Evolutionary conservation across 805 yeast genomes (phyloP), one percentile per base, ranked within the genome.

Genomic region (Candida sonorensis): DNA sequence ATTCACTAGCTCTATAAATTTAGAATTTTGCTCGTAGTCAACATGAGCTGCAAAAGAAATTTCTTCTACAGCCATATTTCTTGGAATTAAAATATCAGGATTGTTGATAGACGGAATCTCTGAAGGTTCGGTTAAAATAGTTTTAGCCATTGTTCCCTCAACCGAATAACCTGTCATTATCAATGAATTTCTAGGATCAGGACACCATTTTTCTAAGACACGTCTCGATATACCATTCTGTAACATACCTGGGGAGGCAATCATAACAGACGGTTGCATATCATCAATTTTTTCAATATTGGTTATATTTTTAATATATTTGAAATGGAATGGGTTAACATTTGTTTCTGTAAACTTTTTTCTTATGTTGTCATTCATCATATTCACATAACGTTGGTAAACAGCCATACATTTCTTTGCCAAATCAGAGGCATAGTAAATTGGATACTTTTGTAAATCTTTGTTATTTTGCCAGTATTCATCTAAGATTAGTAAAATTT

Each of bases 41-140:
- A 92, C 99, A 59, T 92, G 99, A 0, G 99, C 99, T n/a, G 98
- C 97, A 67, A 92, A 92, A 2, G 97, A 88, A 4, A 92, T 81
- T 57, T 92, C 99, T 43, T 90, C 97, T 12, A 92, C 79, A 29
- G 72, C 74, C 35, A 94, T 61, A 42, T 97, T 69, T 50, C 98
- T 75, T 5, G 97, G 97, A 25, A 92, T 81, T 37, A 76, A 72
- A 13, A 78, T 62, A 39, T 87, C 96, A 0, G 94, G 84, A 44
- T 84, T 85, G n/a, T 67, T 63, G 16, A 76, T 62, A 0, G 97
- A 81, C 2, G 92, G 94, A 30, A 92, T 85, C n/a, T 85, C 82
- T 23, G 75, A 74, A 1, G 99, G 98, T 47, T 88, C 97, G 17
- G 86, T 75, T 42, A 92, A 64, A 17, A 92, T 64, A 34, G 74